Conservation (phyloP, 2,329 filamentous ascomycete species). For the Penicillium digitatum region DNA sequence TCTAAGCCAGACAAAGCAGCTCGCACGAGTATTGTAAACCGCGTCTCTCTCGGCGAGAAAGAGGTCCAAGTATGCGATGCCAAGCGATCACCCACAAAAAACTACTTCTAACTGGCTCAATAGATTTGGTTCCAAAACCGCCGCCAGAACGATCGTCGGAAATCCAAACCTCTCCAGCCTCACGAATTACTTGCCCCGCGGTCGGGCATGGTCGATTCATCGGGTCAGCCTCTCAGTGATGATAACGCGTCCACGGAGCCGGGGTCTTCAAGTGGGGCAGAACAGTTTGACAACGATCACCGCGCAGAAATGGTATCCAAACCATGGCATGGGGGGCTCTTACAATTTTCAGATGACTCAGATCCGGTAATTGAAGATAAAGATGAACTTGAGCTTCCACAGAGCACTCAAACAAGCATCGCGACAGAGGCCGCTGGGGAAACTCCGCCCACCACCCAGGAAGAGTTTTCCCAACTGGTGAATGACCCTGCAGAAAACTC, state of each 20-base stretch:
- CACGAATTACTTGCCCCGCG: slow-evolving; percentile 61
- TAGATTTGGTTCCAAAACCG: slow-evolving; percentile 99
- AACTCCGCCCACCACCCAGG: slow-evolving; percentile 23
- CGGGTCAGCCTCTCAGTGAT: slow-evolving; percentile 28
- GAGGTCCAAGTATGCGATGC: slow-evolving; percentile 76
- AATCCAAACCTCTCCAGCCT: slow-evolving; percentile 75
- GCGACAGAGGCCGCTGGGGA: slow-evolving; percentile 25
- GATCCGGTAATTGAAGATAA: slow-evolving; percentile 25
- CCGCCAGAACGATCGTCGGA: slow-evolving; percentile 85
- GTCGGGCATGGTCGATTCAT: slow-evolving; percentile 27
- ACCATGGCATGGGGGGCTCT: slow-evolving; percentile 22
- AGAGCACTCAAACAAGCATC: slow-evolving; percentile 33
- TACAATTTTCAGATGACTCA: slow-evolving; percentile 26
- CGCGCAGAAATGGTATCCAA: slow-evolving; percentile 16
- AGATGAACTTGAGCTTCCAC: slow-evolving; percentile 26
- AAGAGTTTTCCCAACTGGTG: slow-evolving; percentile 16
- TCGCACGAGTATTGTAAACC: slow-evolving; percentile 76
- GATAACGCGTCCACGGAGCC: slow-evolving; percentile 29
- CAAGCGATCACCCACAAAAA: slow-evolving; percentile 29
- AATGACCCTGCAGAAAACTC: slow-evolving; percentile 20
- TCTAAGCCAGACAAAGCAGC: slow-evolving; percentile 88
- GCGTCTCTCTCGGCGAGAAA: slow-evolving; percentile 86
- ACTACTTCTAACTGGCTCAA: slow-evolving; percentile 11
- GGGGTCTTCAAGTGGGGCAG: slow-evolving; percentile 28
- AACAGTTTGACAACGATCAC: slow-evolving; percentile 25